Evolutionary conservation across 768 basidiomycete species (phyloP), one percentile per base, ranked within the genome.

Genomic region (Gymnopilus junonius): DNA sequence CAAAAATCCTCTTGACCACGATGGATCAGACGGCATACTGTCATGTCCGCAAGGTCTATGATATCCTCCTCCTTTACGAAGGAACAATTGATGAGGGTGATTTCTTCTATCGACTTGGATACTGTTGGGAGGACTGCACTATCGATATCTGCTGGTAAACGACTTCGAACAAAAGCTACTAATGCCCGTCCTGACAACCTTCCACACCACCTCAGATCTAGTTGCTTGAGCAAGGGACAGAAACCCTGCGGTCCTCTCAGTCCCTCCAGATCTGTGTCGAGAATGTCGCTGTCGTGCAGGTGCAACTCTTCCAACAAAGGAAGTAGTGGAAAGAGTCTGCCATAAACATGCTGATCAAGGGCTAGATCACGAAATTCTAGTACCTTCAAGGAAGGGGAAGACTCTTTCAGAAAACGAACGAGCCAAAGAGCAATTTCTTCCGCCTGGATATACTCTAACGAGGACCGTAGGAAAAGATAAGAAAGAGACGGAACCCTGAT

Each of bases 161-260:
- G 79, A 59, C 77, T 81, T 54, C 67, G 70, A 45, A 85, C 85
- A 15, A 88, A 72, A 32, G 80, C 73, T 39, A 84, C 86, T 39
- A 89, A 73, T 21, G 82, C 82, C 1, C 69, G 71, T 20, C 87
- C 86, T 29, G 78, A 80, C 6, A 89, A 69, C 59, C 85, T 80
- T 11, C 81, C 79, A 67, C 87, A 89, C 87, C 85, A 88, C 27
- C 85, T 80, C 53, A 89, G 71, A 69, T 88, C 85, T 55, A 90
- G 70, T 50, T 75, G 74, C 43, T 71, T 69, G 43, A 88, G 80
- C 57, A 68, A 71, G 25, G 82, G 86, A 62, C 85, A 88, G 14
- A 79, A 67, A 12, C 79, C 80, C 6, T 58, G 66, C 14, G 77
- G 75, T 2, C 80, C 81, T 43, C 73, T 67, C 43, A 87, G 68